Percentiles rank a stretch among this genome's conserved stretches.
phyloP scores from a whole-genome alignment of 305 asterid genomes.

The Plantago lanceolata region DNA sequence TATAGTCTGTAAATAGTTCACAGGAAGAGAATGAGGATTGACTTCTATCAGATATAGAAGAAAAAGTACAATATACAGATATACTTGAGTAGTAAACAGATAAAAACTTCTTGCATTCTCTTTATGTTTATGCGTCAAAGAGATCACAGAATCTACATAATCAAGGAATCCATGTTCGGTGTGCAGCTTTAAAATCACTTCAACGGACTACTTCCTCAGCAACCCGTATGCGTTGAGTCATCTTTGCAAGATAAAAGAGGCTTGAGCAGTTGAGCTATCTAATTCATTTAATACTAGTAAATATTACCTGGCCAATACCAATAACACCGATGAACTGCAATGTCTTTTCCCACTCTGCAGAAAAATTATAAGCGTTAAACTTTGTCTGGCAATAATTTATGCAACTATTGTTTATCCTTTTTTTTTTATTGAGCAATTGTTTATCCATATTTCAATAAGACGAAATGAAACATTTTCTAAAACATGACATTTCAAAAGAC shows the following conservation, averaged over 20 bases:
- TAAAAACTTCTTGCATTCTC: too few species aligned
- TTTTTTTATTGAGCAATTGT: too few species aligned
- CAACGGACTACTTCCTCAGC: too few species aligned
- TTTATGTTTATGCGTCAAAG: too few species aligned
- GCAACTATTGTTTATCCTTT: not conserved
- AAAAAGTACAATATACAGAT: not conserved
- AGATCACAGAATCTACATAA: too few species aligned
- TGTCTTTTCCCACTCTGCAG: slow-evolving; percentile 84
- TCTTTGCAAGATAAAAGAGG: not conserved
- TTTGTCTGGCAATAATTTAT: not conserved
- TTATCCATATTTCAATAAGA: not conserved
- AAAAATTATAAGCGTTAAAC: slow-evolving; percentile 22
- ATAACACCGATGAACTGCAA: slow-evolving; percentile 60
- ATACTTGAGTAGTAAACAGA: too few species aligned
- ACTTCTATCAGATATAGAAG: not conserved
- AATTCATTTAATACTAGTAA: not conserved
- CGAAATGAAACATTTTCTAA: not conserved
- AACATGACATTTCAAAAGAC: not conserved
- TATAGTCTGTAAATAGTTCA: slow-evolving; percentile 50
- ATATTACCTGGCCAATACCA: slow-evolving; percentile 63
- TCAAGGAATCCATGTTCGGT: too few species aligned
- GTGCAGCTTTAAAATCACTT: too few species aligned
- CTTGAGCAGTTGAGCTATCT: not conserved
- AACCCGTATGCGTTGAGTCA: too few species aligned
- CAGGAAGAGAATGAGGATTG: slow-evolving; percentile 9